Percentiles rank a stretch among this genome's conserved stretches.
These are phyloP conservation scores for Neofusicoccum laricinum DNA, from an alignment of 2,329 filamentous ascomycete species.

Conservation along the genomic window DNA sequence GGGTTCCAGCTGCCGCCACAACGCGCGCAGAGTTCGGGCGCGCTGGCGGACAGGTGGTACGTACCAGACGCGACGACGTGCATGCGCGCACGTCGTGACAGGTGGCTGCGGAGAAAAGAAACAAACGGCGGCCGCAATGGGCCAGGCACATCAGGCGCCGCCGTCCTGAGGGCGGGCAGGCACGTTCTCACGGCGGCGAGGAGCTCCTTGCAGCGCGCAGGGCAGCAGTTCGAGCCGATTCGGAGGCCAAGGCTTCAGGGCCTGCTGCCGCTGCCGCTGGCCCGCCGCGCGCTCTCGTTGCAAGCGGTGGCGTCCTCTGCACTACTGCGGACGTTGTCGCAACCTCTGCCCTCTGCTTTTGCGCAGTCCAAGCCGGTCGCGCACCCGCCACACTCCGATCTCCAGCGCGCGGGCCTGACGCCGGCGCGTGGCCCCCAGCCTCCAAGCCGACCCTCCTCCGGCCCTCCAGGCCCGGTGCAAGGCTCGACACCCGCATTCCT, in stretches of 20 bases:
- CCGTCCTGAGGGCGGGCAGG: no score
- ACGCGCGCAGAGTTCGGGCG: neutral
- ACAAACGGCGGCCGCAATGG: neutral
- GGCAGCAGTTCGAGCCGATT: neutral
- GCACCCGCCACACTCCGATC: neutral
- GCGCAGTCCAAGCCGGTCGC: neutral
- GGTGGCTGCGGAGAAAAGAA: constrained; percentile 1
- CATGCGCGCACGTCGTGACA: neutral
- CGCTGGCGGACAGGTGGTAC: neutral
- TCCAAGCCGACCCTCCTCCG: neutral
- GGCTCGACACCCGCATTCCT: constrained; percentile 14
- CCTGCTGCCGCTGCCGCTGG: neutral
- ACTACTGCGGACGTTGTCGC: neutral
- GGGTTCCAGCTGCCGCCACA: constrained; percentile 1
- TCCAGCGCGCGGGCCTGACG: constrained; percentile 7
- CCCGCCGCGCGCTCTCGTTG: neutral
- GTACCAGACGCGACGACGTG: neutral
- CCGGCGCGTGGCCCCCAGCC: constrained; percentile 6
- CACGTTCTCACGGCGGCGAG: neutral
- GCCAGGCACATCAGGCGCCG: neutral
- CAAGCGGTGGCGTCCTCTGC: neutral
- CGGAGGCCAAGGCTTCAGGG: neutral
- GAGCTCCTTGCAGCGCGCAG: constrained; percentile 1
- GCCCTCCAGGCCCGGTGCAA: neutral
- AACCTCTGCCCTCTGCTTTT: neutral